These are phyloP conservation scores for Colletotrichum zoysiae DNA, from an alignment of 2,329 filamentous ascomycete genomes.

Conservation along the genomic window DNA sequence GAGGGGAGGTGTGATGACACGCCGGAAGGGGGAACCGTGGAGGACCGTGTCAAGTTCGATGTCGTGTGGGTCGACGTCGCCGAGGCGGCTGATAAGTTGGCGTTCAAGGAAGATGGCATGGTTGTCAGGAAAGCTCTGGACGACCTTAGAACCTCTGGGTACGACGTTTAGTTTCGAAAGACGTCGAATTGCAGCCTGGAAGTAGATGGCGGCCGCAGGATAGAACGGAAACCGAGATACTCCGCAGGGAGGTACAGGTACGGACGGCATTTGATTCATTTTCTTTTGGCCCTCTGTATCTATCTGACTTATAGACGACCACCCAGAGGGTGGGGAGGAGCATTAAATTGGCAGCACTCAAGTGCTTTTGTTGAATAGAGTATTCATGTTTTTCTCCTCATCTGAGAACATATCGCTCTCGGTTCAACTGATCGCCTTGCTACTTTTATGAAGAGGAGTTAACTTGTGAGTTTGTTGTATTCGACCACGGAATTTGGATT, in stretches of 20 bases:
- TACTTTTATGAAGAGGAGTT: not conserved
- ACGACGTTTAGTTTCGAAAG: conserved; percentile 42
- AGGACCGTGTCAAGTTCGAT: conserved; percentile 48
- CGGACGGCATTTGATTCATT: not conserved
- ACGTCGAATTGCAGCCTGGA: not conserved
- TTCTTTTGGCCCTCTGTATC: not conserved
- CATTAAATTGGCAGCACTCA: too few relatives aligned
- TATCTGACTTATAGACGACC: not conserved
- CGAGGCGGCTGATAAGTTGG: conserved; percentile 44
- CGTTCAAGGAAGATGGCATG: conserved; percentile 44
- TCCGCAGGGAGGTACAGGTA: not conserved
- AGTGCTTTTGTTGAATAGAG: not conserved
- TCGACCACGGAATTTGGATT: too few relatives aligned
- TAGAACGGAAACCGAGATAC: not conserved
- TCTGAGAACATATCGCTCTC: not conserved
- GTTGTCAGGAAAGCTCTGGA: conserved; percentile 47
- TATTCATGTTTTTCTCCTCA: too few relatives aligned
- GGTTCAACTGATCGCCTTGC: not conserved
- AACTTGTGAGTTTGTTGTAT: too few relatives aligned
- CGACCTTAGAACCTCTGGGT: conserved; percentile 47
- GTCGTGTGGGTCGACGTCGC: conserved; percentile 46
- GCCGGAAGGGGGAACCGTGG: conserved; percentile 21
- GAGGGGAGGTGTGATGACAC: conserved; percentile 47
- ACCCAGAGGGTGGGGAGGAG: too few relatives aligned
- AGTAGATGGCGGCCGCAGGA: not conserved